phyloP scores from a whole-genome alignment of 169 alveolate species.

The Plasmodium chabaudi region DNA sequence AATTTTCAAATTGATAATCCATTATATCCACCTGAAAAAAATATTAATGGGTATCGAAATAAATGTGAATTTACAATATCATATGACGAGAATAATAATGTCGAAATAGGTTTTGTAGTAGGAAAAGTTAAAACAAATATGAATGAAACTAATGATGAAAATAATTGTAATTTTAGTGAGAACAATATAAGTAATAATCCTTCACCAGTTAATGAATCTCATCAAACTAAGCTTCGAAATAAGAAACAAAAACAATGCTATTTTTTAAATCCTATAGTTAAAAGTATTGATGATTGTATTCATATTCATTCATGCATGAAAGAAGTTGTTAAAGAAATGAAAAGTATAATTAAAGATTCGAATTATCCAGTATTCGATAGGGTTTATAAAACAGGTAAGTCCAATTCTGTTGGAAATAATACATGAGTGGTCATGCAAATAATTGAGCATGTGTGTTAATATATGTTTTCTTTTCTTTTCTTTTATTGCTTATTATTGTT shows the following conservation, averaged over 20 bases:
- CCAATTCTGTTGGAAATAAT: neutral
- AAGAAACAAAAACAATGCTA: slow-evolving; percentile 62
- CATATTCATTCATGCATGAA: slow-evolving; percentile 76
- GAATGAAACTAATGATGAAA: slow-evolving; percentile 35
- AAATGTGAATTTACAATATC: slow-evolving; percentile 76
- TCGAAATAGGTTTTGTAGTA: slow-evolving; percentile 75
- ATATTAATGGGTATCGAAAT: slow-evolving; percentile 42
- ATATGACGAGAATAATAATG: slow-evolving; percentile 70
- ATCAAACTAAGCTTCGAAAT: slow-evolving; percentile 48
- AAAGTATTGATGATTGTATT: slow-evolving; percentile 54
- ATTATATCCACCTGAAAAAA: slow-evolving; percentile 39
- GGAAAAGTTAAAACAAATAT: slow-evolving; percentile 56
- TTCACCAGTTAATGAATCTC: slow-evolving; percentile 74
- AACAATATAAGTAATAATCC: slow-evolving; percentile 65
- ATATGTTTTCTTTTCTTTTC: neutral
- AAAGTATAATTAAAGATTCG: slow-evolving; percentile 58
- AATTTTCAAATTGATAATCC: slow-evolving; percentile 57
- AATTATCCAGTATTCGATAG: slow-evolving; percentile 72
- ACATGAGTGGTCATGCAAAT: neutral
- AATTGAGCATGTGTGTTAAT: neutral
- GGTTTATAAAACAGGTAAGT: slow-evolving; percentile 68
- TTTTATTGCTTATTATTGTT: neutral
- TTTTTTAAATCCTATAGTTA: slow-evolving; percentile 63
- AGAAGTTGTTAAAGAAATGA: slow-evolving; percentile 64
- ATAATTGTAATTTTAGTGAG: slow-evolving; percentile 74